Percentiles rank a stretch among this genome's conserved stretches.
These are phyloP conservation scores for Penicillium goetzii DNA, from an alignment of 495 filamentous ascomycete genomes.

Conservation along the genomic window DNA sequence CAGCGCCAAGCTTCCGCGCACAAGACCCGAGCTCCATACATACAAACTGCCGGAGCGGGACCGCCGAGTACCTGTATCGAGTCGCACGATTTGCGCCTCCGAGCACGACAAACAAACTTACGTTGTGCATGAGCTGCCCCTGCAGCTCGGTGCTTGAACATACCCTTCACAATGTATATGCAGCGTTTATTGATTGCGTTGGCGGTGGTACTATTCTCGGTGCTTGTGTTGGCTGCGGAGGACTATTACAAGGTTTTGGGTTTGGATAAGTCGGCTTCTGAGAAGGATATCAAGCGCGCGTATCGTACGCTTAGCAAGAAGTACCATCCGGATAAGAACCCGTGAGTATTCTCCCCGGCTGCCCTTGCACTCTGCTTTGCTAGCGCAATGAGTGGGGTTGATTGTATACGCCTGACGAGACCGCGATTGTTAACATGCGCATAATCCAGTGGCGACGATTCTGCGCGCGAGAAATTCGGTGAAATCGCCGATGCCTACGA, in stretches of 20 bases:
- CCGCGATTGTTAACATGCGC: neutral
- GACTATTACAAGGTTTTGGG: constrained; percentile 96
- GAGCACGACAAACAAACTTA: neutral
- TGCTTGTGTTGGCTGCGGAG: constrained; percentile 60
- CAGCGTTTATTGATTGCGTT: constrained; percentile 25
- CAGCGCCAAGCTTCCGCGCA: constrained; percentile 12
- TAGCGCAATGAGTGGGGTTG: neutral
- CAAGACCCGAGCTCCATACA: constrained; percentile 9
- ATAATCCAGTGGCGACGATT: constrained; percentile 65
- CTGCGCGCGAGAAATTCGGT: constrained; percentile 90
- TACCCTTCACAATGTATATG: constrained; percentile 26
- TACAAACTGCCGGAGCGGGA: constrained; percentile 11
- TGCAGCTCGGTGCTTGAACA: constrained; percentile 8
- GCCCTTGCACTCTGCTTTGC: neutral
- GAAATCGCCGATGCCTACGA: constrained; percentile 97
- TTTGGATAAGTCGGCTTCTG: constrained; percentile 77
- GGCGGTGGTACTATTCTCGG: constrained; percentile 33
- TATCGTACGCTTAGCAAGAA: constrained; percentile 94
- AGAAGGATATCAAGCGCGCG: constrained; percentile 93
- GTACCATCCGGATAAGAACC: constrained; percentile 98
- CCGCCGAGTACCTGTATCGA: neutral
- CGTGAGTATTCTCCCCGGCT: constrained; percentile 57
- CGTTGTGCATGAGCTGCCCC: constrained; percentile 12
- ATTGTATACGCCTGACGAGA: neutral
- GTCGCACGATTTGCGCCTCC: neutral